Evolutionary conservation across 805 yeast species (phyloP).

Genomic region (Nakazawaea ernobii): DNA sequence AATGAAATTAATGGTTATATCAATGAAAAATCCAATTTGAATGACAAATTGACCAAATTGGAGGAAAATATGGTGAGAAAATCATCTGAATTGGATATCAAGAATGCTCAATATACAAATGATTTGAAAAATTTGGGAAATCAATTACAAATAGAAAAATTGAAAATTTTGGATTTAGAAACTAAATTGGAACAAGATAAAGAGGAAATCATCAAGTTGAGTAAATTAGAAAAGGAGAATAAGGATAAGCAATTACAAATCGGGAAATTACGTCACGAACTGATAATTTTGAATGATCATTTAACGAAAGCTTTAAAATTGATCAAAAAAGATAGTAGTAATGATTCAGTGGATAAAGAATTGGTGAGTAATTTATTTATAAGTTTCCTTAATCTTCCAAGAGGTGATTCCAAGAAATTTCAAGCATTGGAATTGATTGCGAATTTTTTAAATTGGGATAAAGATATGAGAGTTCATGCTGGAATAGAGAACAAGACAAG

Average conservation of each 20-base stretch:
- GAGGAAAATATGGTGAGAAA: conserved; percentile 9
- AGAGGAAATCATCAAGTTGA: conserved; percentile 18
- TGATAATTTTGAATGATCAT: conserved; percentile 89
- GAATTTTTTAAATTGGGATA: conserved; percentile 85
- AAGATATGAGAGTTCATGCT: conserved; percentile 66
- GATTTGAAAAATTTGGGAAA: conserved; percentile 7
- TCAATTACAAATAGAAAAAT: conserved; percentile 12
- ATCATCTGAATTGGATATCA: conserved; percentile 3
- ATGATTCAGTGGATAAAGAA: conserved; percentile 81
- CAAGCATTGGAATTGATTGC: conserved; percentile 85
- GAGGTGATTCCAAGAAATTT: conserved; percentile 92
- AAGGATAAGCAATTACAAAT: conserved; percentile 71
- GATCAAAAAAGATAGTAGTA: conserved; percentile 70
- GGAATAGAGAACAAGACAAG: conserved; percentile 42
- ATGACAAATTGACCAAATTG: conserved; percentile 3
- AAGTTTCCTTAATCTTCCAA: conserved; percentile 78
- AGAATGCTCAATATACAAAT: background rate
- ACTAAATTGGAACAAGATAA: conserved; percentile 20
- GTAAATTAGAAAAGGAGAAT: conserved; percentile 44
- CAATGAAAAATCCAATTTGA: conserved; percentile 13
- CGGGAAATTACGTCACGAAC: conserved; percentile 92
- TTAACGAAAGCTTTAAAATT: conserved; percentile 86
- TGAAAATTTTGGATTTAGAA: conserved; percentile 23
- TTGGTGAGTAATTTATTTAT: conserved; percentile 80
- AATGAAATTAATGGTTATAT: conserved; percentile 16